phyloP scores from a whole-genome alignment of 2,329 filamentous ascomycete genomes.

The Coccinonectria pachysandricola region DNA sequence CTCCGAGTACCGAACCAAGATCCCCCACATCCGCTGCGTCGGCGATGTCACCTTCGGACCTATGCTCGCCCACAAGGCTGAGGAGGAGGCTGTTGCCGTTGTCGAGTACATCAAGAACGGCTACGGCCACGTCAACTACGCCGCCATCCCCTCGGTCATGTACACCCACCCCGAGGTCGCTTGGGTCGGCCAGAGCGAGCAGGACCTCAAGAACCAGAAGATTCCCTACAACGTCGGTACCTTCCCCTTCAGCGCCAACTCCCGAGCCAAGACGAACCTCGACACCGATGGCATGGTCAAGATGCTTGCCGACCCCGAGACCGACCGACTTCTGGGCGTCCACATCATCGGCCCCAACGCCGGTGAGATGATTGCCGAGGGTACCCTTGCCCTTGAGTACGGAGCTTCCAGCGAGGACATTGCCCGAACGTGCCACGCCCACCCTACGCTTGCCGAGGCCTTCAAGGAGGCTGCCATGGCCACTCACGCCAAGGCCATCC shows the following conservation, averaged over 20 bases:
- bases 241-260: slow-evolving; percentile 98
- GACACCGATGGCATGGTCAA: slow-evolving; percentile 95
- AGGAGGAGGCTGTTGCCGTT: slow-evolving; percentile 92
- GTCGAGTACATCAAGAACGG: slow-evolving; percentile 98
- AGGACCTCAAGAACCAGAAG: slow-evolving; percentile 81
- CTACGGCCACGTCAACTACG: slow-evolving; percentile 98
- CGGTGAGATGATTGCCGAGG: slow-evolving; percentile 99
- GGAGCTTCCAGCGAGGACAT: slow-evolving; percentile 93
- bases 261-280: slow-evolving; percentile 95
- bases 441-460: slow-evolving; percentile 90
- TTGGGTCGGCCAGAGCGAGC: slow-evolving; percentile 97
- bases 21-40: slow-evolving; percentile 92
- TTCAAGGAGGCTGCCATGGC: slow-evolving; percentile 99
- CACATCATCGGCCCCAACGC: slow-evolving; percentile 96
- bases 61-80: slow-evolving; percentile 99
- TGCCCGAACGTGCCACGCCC: slow-evolving; percentile 88
- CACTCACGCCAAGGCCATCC: slow-evolving; percentile 89
- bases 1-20: slow-evolving; percentile 96
- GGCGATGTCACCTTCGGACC: slow-evolving; percentile 95
- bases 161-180: slow-evolving; percentile 98
- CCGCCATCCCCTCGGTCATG: slow-evolving; percentile 96
- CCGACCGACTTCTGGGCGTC: slow-evolving; percentile 86
- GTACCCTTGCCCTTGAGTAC: slow-evolving; percentile 89
- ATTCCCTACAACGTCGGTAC: slow-evolving; percentile 87
- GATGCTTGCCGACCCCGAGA: slow-evolving; percentile 93